These are phyloP conservation scores for Stemphylium vesicarium DNA, from an alignment of 2,329 filamentous ascomycete species.

Conservation along the genomic window DNA sequence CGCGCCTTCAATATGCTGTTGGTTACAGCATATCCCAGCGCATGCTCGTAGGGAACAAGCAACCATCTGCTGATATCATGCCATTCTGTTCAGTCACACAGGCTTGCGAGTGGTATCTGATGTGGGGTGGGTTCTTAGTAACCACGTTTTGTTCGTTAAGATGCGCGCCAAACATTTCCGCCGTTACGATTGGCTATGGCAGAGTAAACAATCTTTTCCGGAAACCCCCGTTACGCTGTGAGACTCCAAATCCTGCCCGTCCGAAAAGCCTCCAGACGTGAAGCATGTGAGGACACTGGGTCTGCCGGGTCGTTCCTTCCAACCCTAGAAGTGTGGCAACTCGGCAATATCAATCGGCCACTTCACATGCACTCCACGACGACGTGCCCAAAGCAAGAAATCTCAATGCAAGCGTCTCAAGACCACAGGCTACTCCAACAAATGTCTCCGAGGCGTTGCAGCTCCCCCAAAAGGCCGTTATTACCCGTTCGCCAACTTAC, in stretches of 20 bases:
- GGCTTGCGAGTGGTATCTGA: too few species aligned
- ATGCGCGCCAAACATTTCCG: neutral
- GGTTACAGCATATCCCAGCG: too few species aligned
- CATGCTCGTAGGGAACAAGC: too few species aligned
- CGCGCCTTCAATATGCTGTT: too few species aligned
- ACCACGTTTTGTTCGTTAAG: conserved; percentile 5
- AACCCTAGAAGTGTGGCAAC: neutral
- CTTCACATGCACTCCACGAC: neutral
- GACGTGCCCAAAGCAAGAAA: neutral
- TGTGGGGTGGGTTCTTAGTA: conserved; percentile 2
- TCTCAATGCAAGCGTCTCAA: neutral
- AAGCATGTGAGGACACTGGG: neutral
- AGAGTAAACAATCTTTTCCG: neutral
- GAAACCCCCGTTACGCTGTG: neutral
- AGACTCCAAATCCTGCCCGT: neutral
- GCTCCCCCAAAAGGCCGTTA: neutral
- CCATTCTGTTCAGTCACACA: too few species aligned
- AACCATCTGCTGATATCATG: too few species aligned
- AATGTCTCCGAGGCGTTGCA: neutral
- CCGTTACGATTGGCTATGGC: neutral
- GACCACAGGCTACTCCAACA: neutral
- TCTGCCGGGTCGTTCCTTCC: neutral
- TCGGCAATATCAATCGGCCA: neutral
- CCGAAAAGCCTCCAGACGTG: neutral
- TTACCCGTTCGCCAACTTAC: neutral